Evolutionary conservation across 2,329 filamentous ascomycete genomes (phyloP), one percentile per base, ranked within the genome.

Genomic region (Diplodia sapinea): DNA sequence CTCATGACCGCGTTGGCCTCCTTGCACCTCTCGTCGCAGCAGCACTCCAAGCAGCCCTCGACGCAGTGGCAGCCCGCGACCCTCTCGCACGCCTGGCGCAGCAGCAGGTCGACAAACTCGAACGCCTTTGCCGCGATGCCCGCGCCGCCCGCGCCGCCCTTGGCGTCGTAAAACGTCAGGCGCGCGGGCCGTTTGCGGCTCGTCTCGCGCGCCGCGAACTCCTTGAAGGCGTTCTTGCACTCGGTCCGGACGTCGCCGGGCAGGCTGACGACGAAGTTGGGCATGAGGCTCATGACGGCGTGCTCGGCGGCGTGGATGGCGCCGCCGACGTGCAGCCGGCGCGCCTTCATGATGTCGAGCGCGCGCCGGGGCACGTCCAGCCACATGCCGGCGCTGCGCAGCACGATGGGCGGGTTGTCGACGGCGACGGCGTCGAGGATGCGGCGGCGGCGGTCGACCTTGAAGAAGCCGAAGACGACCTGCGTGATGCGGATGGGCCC

Each of bases 301-400:
- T 99, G 95, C 79, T 98, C 93, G 2, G 95, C 94, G 0, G 94
- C 94, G 75, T 98, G 95, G 68, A 99, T 97, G 0, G 92, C 92
- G 0, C 90, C 95, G 0, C 93, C 94, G 11, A 94, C 85, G 76
- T 97, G 92, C 38, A 98, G 83, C 0, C 88, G 84, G 8, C 89
- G 84, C 0, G 85, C 85, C 50, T 89, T 86, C 1, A 99, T 85
- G 51, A 97, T 93, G 15, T 93, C 88, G 6, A 98, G 86, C 0
- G 93, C 93, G 0, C 78, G 79, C 69, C 89, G 89, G 0, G 95
- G 94, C 2, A 99, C 88, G 76, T 98, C 94, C 15, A 98, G 86
- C 95, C 95, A 99, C 88, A 97, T 92, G 49, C 94, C 95, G 76
- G 95, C 96, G 73, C 88, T 91, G 75, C 89, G 86, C 3, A 93